Base-by-base conservation (phyloP, 2,329 filamentous ascomycete genomes). In the Rhinocladiella similis region DNA sequence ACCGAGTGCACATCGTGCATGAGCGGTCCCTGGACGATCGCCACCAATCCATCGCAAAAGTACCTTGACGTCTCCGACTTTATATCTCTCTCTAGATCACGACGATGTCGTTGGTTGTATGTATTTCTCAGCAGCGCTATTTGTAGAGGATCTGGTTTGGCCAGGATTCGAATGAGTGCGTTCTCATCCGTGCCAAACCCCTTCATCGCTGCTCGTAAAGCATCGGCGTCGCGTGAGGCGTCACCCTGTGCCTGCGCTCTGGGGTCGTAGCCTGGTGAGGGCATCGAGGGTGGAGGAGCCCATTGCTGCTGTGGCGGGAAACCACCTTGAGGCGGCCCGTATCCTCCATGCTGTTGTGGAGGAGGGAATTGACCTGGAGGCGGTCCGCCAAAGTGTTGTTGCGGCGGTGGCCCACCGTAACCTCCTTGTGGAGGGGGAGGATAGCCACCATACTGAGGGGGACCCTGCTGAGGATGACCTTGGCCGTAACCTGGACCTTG, bases 171-270 rank as follows among this genome's bases (percentile, higher is more conserved):
- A 61, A 96, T 92, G 14, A 97, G 76, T 0, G 82, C 73, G 66
- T 85, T 87, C 71, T 97, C 92, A 67, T 97, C 85, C 0, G 92
- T 97, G 33, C 92, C 93, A 60, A 96, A 90, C 0, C 91, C 91
- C 73, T 96, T 96, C 91, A 97, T 96, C 1, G 93, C 90, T 64
- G 82, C 82, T 51, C 90, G 84, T 19, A 96, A 77, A 3, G 79
- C 83, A 55, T 91, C 83, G 0, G 90, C 88, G 65, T 94, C 86
- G 12, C 78, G 75, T 2, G 76, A 80, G 47, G 84, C 87, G 62
- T 96, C 86, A 16, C 80, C 77, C 27, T 83, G 79, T 42, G 90
- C 88, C 45, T 83, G 77, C 12, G 84, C 83, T 19, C 60, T 54
- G 0, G 87, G 81, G 2, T 85, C 84, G 67, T 96, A 97, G 35